A percentile compares a stretch with the other conserved stretches of the same genome.
These are phyloP conservation scores for Tolypocladium paradoxum DNA, from an alignment of 2,329 filamentous ascomycete species.

Conservation along the genomic window DNA sequence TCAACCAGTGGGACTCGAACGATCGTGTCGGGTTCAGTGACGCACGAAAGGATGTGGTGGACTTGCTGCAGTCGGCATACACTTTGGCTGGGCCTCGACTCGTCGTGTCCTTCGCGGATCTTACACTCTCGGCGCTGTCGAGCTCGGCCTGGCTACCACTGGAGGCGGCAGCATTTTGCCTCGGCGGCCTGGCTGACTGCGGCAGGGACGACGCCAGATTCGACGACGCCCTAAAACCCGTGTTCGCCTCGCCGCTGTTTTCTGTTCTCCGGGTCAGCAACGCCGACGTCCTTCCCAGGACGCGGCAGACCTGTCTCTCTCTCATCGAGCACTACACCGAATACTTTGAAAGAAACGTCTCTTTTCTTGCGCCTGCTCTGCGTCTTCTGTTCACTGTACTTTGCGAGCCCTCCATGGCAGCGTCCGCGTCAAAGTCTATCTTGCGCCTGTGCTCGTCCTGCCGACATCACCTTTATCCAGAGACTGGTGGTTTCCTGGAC, in stretches of 20 bases:
- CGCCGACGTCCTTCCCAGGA: constrained; percentile 46
- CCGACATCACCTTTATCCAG: constrained; percentile 53
- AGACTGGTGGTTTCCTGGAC: constrained; percentile 57
- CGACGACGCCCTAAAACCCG: constrained; percentile 45
- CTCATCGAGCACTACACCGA: constrained; percentile 63
- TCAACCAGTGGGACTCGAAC: constrained; percentile 57
- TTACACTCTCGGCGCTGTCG: constrained; percentile 39
- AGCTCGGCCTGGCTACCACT: constrained; percentile 45
- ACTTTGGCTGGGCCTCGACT: constrained; percentile 46
- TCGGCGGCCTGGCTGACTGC: constrained; percentile 58
- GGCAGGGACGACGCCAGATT: constrained; percentile 44
- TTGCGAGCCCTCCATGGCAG: constrained; percentile 48
- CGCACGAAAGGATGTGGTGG: constrained; percentile 68
- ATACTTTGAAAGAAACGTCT: constrained; percentile 62
- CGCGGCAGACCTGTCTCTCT: constrained; percentile 57
- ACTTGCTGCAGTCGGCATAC: constrained; percentile 64
- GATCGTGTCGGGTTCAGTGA: constrained; percentile 58
- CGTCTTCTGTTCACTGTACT: constrained; percentile 66
- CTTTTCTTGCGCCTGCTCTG: constrained; percentile 57
- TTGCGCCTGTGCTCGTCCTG: constrained; percentile 66
- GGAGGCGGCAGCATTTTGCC: constrained; percentile 50
- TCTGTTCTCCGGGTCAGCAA: constrained; percentile 39
- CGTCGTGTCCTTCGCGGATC: constrained; percentile 44
- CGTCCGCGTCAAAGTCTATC: constrained; percentile 66
- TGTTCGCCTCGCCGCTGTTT: constrained; percentile 53